Evolutionary conservation across 1,284 basidiomycete genomes (phyloP).

Genomic region (Moesziomyces globuligerus): DNA sequence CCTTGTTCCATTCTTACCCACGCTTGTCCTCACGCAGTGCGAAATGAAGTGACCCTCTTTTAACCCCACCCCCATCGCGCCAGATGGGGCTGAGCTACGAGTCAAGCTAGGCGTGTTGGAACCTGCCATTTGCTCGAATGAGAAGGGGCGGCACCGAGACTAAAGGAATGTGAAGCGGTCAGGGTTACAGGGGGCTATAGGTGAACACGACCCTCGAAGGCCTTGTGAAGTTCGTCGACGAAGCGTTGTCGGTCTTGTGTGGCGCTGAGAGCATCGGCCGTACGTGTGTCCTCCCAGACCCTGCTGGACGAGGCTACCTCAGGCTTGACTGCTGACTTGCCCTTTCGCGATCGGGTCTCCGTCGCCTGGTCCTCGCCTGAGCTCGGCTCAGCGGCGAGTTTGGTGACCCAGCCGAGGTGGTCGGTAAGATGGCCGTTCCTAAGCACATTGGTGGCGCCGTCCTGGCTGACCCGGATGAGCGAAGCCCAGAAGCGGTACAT

Average conservation of each 20-base stretch:
- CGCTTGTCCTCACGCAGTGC: too few species aligned
- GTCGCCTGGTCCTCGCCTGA: neutral
- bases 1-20: too few species aligned
- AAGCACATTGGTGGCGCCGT: neutral
- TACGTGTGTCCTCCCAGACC: neutral
- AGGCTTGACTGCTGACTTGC: neutral
- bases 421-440: neutral
- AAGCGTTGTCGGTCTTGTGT: neutral
- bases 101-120: neutral
- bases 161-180: neutral
- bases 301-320: neutral
- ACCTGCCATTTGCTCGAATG: neutral
- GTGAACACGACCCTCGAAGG: neutral
- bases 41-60: neutral
- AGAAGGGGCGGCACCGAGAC: too few species aligned
- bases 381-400: neutral
- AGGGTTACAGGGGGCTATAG: neutral
- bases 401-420: neutral
- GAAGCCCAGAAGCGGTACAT: slow-evolving; percentile 7
- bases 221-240: neutral
- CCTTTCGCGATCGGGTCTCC: neutral
- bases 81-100: too few species aligned
- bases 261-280: neutral
- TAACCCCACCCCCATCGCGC: too few species aligned
- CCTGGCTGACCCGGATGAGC: slow-evolving; percentile 8